Percentiles rank a stretch among this genome's conserved stretches.
Conservation (phyloP, 139 green algal species). For the Micromonas pusilla region DNA sequence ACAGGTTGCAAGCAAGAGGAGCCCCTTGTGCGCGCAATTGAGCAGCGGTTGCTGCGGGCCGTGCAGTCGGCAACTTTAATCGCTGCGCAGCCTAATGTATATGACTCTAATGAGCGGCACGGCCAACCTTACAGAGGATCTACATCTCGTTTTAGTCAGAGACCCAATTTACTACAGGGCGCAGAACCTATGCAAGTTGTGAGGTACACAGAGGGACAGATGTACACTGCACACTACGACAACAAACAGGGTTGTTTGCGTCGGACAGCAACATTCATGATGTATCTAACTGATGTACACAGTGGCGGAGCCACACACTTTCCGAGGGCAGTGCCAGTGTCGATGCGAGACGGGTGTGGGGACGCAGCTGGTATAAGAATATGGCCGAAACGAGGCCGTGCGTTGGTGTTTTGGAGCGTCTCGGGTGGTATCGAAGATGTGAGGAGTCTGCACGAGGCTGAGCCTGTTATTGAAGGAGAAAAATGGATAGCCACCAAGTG, state of each 20-base stretch:
- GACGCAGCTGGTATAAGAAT: neutral
- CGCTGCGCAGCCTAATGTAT: too few species aligned
- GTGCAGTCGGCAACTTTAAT: neutral
- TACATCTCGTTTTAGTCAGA: too few species aligned
- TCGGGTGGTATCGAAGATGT: neutral
- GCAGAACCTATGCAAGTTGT: slow-evolving; percentile 13
- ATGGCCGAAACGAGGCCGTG: neutral
- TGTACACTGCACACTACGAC: slow-evolving; percentile 8
- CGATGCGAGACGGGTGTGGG: neutral
- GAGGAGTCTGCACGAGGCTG: neutral
- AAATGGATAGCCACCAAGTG: neutral
- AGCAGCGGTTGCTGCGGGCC: neutral
- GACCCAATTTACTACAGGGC: neutral
- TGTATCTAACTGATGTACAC: neutral
- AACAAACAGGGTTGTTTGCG: neutral
- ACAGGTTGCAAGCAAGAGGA: neutral
- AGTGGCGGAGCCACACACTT: neutral
- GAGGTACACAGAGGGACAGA: neutral
- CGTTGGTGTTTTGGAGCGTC: neutral
- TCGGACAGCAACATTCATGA: slow-evolving; percentile 8
- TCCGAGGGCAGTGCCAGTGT: neutral
- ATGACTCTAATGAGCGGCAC: too few species aligned
- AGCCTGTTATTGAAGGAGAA: neutral
- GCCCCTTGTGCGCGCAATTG: neutral
- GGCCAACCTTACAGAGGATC: too few species aligned